phyloP scores from a whole-genome alignment of 441 rosid genomes.

The Erodium moschatum region DNA sequence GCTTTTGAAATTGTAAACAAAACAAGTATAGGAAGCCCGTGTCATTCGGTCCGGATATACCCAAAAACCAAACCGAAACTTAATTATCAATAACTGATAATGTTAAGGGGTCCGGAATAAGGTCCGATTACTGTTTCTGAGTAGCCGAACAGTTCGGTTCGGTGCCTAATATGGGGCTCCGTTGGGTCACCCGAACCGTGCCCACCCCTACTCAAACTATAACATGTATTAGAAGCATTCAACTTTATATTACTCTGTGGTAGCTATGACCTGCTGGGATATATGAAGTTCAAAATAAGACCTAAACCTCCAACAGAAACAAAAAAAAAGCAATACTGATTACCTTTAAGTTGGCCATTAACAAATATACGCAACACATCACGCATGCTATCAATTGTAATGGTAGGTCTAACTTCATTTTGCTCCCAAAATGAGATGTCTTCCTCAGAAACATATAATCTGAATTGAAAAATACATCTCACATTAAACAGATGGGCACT shows the following conservation, averaged over 20 bases:
- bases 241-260: neutral
- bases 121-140: too few species aligned
- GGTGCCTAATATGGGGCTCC: too few species aligned
- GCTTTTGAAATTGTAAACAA: too few species aligned
- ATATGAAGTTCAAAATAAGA: neutral
- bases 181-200: too few species aligned
- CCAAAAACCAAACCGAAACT: too few species aligned
- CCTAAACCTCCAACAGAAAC: neutral
- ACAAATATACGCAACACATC: constrained; percentile 84
- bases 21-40: too few species aligned
- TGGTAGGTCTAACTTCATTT: constrained; percentile 39
- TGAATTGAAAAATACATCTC: constrained; percentile 22
- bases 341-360: constrained; percentile 86
- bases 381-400: constrained; percentile 75
- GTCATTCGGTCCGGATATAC: too few species aligned
- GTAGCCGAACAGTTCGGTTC: too few species aligned
- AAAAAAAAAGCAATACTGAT: constrained; percentile 5
- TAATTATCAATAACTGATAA: too few species aligned
- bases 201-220: neutral
- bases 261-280: neutral
- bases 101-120: too few species aligned
- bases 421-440: constrained; percentile 71
- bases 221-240: neutral
- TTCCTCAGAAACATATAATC: constrained; percentile 65
- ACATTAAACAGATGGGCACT: neutral